Percentiles rank a stretch among this genome's conserved stretches.
phyloP scores from a whole-genome alignment of 148 eudicot species.

The Silene latifolia region DNA sequence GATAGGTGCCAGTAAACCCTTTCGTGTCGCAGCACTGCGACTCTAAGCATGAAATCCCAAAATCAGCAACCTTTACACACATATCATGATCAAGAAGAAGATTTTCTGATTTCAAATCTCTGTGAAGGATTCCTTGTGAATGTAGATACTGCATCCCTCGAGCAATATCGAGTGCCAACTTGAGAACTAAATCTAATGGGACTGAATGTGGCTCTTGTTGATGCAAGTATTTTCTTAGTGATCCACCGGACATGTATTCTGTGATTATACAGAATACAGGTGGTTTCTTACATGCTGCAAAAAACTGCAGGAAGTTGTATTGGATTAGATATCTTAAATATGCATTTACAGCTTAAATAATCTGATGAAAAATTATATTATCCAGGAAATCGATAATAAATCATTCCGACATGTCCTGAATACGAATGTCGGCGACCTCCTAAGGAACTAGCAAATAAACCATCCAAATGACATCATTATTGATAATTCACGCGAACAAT shows the following conservation, averaged over 20 bases:
- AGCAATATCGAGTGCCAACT: conserved; percentile 80
- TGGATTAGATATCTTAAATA: conserved; percentile 4
- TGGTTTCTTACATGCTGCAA: conserved; percentile 90
- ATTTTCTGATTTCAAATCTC: conserved; percentile 95
- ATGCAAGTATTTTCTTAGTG: conserved; percentile 83
- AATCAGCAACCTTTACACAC: conserved; percentile 96
- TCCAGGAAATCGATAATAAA: too few species aligned
- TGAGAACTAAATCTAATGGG: conserved; percentile 62
- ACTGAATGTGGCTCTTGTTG: conserved; percentile 89
- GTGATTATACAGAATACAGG: conserved; percentile 98
- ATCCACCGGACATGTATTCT: conserved; percentile 87
- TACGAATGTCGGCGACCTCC: too few species aligned
- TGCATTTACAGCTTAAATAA: neutral
- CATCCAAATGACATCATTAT: too few species aligned
- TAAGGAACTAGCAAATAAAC: too few species aligned
- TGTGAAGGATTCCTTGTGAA: conserved; percentile 86
- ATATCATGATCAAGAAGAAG: conserved; percentile 78
- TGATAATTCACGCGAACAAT: too few species aligned
- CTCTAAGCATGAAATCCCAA: conserved; percentile 96
- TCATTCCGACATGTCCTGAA: too few species aligned
- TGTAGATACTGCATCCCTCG: conserved; percentile 98
- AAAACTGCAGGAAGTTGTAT: conserved; percentile 52
- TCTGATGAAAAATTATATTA: too few species aligned
- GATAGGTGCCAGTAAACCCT: conserved; percentile 93
- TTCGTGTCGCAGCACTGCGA: conserved; percentile 83